Base-by-base conservation (phyloP, 148 eudicot genomes). In the Limonium bicolor region DNA sequence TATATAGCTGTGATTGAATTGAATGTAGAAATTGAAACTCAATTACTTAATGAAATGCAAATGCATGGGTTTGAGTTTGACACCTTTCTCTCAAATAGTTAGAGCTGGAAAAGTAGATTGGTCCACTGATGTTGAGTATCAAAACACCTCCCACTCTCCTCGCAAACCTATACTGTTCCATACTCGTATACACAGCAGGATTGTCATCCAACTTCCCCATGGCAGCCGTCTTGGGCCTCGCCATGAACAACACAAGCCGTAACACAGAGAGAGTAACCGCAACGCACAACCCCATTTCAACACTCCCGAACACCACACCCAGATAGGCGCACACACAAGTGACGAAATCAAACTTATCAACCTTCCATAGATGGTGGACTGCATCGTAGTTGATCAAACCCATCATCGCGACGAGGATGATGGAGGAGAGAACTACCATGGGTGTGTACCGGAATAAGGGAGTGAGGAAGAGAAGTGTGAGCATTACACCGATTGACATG, bases 381-480 rank as follows among this genome's bases (percentile, higher is more conserved):
- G 63, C 72, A 24, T 69, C 51, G 13, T 66, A 72, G 51, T 80
- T 75, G 11, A 76, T 67, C 26, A 72, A 67, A 16, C 80, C 78
- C 5, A 79, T 48, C 82, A 80, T 76, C 10, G 83, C 90, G 0
- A 75, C 31, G 24, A 73, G 65, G 22, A 80, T 73, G 14, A 80
- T 80, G 9, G 80, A 53, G 5, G 84, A 63, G 31, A 80, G 75
- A 4, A 73, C 80, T 15, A 68, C 80, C 1, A 69, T 52, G 3
- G 90, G 90, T 6, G 90, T 80, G 78, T 73, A 76, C n/a, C 59
- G 46, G 46, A 80, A 76, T 17, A 80, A 36, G 2, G 90, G 84
- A 1, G 68, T 76, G 22, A 76, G 57, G 30, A 76, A 50, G 40
- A 76, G 21, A 36, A 76, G 27, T 2, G 80, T 72, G 8, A 80